These are phyloP conservation scores for Zygoascus bituminiphila DNA, from an alignment of 805 yeast species.

Conservation along the genomic window DNA sequence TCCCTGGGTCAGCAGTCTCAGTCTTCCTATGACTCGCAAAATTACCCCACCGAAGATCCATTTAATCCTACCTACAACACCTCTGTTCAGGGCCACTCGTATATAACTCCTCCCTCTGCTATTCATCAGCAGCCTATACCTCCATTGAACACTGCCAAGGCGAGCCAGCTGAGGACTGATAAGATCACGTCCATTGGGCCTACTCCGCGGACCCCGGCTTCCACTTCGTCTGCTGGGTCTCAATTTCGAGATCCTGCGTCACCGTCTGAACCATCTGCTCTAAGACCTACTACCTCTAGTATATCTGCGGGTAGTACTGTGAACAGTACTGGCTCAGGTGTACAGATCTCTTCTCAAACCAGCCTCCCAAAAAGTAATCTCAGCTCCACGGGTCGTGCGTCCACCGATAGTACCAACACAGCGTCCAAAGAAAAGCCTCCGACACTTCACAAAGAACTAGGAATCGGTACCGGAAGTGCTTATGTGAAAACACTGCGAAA, in stretches of 20 bases:
- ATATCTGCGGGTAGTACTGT: neutral
- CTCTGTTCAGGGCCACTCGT: neutral
- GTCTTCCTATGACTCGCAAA: neutral
- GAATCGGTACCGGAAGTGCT: conserved; percentile 26
- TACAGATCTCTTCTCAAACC: neutral
- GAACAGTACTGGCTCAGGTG: neutral
- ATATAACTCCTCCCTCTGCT: neutral
- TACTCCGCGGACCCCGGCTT: neutral
- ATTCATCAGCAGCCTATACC: neutral
- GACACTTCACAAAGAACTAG: conserved; percentile 10
- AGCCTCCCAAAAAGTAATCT: neutral
- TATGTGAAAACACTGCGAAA: conserved; percentile 26
- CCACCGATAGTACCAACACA: neutral
- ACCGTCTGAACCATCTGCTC: neutral
- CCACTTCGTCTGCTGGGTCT: neutral
- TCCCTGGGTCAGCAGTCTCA: neutral
- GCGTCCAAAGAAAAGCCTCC: neutral
- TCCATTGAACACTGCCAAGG: neutral
- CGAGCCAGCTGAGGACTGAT: neutral
- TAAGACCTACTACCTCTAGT: neutral
- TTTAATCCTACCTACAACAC: neutral
- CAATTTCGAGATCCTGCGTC: neutral
- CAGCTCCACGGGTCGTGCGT: neutral
- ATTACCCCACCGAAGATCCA: neutral
- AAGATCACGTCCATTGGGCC: neutral